Evolutionary conservation across 1,284 basidiomycete genomes (phyloP), one percentile per base, ranked within the genome.

Genomic region (Kwoniella shivajii): DNA sequence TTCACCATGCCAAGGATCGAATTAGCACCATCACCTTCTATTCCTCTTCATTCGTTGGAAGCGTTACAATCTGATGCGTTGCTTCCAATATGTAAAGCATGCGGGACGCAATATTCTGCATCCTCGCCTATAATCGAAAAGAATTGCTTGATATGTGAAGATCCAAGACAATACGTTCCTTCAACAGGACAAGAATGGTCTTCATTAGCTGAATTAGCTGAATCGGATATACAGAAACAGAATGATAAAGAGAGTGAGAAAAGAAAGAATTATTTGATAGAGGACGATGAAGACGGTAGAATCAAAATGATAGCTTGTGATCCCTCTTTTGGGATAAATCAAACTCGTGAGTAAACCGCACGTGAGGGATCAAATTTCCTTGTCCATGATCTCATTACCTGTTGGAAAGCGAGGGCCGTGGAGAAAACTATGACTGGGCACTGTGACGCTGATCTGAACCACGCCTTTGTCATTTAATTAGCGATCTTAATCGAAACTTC

Each of bases 261-360:
- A 24, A 36, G 51, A 16, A 64, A 53, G 7, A 66, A 75, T 55
- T 49, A 43, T 6, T 27, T 78, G 14, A 42, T 71, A n/a, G 45
- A 36, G 27, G 76, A 78, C 56, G 53, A 57, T 18, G 63, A 75
- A 43, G 75, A 77, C 57, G 50, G 47, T 22, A 54, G 76, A 31
- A 63, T 77, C 6, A 50, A 33, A 41, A 62, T 71, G 41, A 74
- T 78, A 34, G 47, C 55, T 26, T 72, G 69, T 10, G 63, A 67
- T 51, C 75, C 75, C 0, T 46, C 43, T 0, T 75, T 76, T 46
- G 75, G 57, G 4, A 78, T 78, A 45, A 67, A 66, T 37, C 77
- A 78, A 56, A 74, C 72, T 14, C 76, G 76, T 78, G 42, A 50
- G 73, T 66, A n/a, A n/a, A n/a, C n/a, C n/a, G n/a, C n/a, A n/a